A percentile compares a stretch with the other conserved stretches of the same genome.
These are phyloP conservation scores for Fusarium verticillioides DNA, from an alignment of 2,329 filamentous ascomycete genomes.

Conservation along the genomic window DNA sequence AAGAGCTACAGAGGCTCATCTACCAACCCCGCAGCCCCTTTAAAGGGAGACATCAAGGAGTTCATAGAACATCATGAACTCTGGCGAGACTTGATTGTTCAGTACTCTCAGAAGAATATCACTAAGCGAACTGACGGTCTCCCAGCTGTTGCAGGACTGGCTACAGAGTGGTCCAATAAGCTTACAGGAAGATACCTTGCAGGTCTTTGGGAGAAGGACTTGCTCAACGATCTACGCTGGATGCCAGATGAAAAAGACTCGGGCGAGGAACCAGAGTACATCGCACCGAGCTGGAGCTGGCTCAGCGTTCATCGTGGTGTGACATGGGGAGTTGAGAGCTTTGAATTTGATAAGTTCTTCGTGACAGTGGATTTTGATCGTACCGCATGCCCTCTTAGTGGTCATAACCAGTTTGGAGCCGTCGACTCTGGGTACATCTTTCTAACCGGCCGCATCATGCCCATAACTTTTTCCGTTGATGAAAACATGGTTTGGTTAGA, in stretches of 20 bases:
- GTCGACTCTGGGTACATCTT: constrained; percentile 35
- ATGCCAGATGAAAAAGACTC: constrained; percentile 22
- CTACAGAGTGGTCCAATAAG: constrained; percentile 27
- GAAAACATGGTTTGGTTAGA: constrained; percentile 6
- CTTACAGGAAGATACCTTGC: constrained; percentile 40
- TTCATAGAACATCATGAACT: constrained; percentile 30
- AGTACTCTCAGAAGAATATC: constrained; percentile 40
- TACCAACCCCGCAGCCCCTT: background rate
- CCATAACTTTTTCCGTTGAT: background rate
- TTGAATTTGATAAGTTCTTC: constrained; percentile 20
- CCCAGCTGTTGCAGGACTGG: constrained; percentile 42
- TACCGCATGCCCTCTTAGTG: constrained; percentile 15
- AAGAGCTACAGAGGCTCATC: background rate
- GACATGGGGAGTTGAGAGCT: constrained; percentile 31
- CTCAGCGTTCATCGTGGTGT: constrained; percentile 39
- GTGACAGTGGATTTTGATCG: constrained; percentile 17
- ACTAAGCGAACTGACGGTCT: constrained; percentile 37
- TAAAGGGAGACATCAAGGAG: background rate
- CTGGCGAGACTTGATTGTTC: constrained; percentile 40
- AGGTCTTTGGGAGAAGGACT: constrained; percentile 40
- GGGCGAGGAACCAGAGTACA: background rate
- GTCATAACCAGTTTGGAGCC: constrained; percentile 30
- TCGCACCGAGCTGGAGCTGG: constrained; percentile 45
- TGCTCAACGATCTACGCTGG: constrained; percentile 37
- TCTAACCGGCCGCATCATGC: constrained; percentile 30